Evolutionary conservation across 768 basidiomycete genomes (phyloP), one percentile per base, ranked within the genome.

Genomic region (Termitomyces sp.): DNA sequence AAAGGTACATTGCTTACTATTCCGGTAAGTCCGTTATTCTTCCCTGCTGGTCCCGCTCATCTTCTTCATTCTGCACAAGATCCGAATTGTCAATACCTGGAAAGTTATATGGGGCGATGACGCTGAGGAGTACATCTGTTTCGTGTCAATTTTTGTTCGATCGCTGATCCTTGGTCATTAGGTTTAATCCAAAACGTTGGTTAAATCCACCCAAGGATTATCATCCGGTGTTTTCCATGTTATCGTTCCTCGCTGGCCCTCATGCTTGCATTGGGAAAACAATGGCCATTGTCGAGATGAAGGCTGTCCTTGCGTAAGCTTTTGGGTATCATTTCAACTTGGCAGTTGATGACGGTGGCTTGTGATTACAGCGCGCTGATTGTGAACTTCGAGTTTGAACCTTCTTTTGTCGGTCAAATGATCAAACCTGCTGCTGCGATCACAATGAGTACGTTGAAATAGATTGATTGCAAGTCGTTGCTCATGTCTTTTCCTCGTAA

Each of bases 91-190:
- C 48, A 82, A 82, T 59, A 79, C 78, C 0, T 78, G 75, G 72
- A 76, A 75, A 54, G 72, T 68, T 10, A 58, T 78, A 14, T 82
- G 79, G 80, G 80, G 80, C 5, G 72, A 73, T 41, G 77, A 82
- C 55, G 79, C 79, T 4, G 77, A 79, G 58, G 76, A 77, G 76
- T 78, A 64, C 25, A 69, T 59, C 32, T 35, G 39, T 54, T 42
- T 35, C 12, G 10, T 27, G 49, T 30, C 39, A 52, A 40, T 54
- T 5, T 21, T 30, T 27, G 11, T 9, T 46, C 17, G 7, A 3
- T 12, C 8, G 51, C 27, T 56, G 40, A 57, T 30, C 14, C 14
- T 17, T 25, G 40, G 25, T 42, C 23, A 1, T 19, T 48, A 79
- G 77, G 57, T 80, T 79, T 64, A 72, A 67, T 27, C 81, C 80